Conservation (phyloP, 2,329 filamentous ascomycete genomes). For the Ascosphaera acerosa region DNA sequence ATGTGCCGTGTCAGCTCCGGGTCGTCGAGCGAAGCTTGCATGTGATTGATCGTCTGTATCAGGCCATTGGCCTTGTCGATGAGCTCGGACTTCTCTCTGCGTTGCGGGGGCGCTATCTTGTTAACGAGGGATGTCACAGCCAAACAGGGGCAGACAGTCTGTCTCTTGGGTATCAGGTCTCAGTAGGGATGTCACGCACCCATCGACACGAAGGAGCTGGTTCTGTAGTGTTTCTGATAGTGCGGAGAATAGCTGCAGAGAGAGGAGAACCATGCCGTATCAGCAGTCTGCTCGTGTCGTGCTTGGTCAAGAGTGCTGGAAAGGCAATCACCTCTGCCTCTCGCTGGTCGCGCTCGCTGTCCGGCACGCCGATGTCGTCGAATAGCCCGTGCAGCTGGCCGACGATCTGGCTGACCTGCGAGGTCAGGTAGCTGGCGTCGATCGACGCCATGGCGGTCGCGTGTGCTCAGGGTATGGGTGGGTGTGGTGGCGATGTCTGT, state of each 20-base stretch:
- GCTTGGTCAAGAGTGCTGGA: too few relatives aligned
- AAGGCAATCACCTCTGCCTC: constrained; percentile 61
- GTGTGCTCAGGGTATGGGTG: background rate
- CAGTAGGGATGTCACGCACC: too few relatives aligned
- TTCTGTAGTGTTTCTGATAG: constrained; percentile 79
- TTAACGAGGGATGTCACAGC: too few relatives aligned
- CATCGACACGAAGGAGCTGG: constrained; percentile 60
- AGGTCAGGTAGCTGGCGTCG: constrained; percentile 78
- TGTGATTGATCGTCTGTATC: constrained; percentile 68
- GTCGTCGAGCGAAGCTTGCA: constrained; percentile 76
- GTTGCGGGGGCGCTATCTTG: too few relatives aligned
- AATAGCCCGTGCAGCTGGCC: constrained; percentile 82
- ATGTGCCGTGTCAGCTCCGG: constrained; percentile 35
- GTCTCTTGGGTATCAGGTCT: too few relatives aligned
- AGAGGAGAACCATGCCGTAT: too few relatives aligned
- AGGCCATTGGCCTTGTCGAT: constrained; percentile 71
- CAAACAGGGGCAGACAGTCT: too few relatives aligned
- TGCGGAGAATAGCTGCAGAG: constrained; percentile 54
- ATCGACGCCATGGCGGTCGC: constrained; percentile 26
- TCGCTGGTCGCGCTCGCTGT: constrained; percentile 69
- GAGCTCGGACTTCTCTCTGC: constrained; percentile 64
- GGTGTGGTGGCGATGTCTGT: background rate
- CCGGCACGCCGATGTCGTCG: constrained; percentile 90
- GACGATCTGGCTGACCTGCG: constrained; percentile 88
- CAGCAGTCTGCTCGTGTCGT: too few relatives aligned